Conservation (phyloP, 1,139 yeast species). For the Taphrina pruni region DNA sequence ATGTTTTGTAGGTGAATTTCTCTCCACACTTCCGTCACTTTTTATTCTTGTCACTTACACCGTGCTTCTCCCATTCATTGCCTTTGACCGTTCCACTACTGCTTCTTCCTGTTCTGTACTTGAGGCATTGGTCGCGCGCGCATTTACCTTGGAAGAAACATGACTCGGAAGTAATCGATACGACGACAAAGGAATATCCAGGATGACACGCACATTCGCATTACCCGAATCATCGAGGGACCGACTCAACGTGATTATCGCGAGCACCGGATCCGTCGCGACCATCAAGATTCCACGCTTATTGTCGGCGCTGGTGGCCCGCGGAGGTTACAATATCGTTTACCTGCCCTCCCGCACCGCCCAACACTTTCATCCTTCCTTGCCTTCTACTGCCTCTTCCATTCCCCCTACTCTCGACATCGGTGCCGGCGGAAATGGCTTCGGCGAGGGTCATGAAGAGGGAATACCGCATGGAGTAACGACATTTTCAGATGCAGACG, state of each 20-base stretch:
- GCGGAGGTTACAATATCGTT: slow-evolving; percentile 54
- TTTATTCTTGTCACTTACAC: no score
- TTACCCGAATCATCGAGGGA: slow-evolving; percentile 4
- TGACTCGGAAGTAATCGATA: no score
- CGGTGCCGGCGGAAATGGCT: slow-evolving; percentile 49
- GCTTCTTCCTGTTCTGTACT: no score
- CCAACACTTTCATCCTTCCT: slow-evolving; percentile 62
- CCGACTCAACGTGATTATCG: slow-evolving; percentile 66
- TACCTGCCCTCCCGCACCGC: slow-evolving; percentile 79
- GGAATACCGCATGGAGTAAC: slow-evolving; percentile 70
- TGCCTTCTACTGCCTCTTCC: no score
- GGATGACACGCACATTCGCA: neutral
- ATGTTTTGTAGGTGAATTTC: slow-evolving; percentile 20
- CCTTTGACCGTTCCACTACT: no score
- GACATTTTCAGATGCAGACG: slow-evolving; percentile 93
- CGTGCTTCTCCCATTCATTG: neutral
- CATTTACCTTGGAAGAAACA: no score
- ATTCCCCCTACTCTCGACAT: no score
- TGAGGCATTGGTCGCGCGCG: no score
- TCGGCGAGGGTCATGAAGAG: slow-evolving; percentile 52
- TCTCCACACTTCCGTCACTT: neutral
- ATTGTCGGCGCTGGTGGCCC: neutral
- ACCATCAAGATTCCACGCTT: slow-evolving; percentile 79
- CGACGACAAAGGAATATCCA: neutral
- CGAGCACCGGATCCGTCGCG: slow-evolving; percentile 96